phyloP scores from a whole-genome alignment of 2,329 filamentous ascomycete genomes.

The Botryotinia narcissicola region DNA sequence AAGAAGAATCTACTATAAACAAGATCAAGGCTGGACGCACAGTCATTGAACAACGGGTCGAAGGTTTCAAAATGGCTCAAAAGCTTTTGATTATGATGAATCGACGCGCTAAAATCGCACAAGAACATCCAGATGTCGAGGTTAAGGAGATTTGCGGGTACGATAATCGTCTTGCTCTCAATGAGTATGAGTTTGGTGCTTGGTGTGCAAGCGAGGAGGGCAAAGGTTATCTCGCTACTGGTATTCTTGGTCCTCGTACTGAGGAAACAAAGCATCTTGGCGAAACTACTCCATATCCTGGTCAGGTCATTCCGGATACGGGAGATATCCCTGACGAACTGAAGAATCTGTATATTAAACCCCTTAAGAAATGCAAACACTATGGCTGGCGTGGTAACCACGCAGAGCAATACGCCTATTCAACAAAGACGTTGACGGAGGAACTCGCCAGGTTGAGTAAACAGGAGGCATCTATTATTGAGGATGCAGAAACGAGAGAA shows the following conservation, averaged over 20 bases:
- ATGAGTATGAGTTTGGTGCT: slow-evolving; percentile 32
- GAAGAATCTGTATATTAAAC: slow-evolving; percentile 34
- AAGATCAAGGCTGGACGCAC: slow-evolving; percentile 28
- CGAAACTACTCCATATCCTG: slow-evolving; percentile 25
- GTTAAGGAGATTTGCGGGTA: slow-evolving; percentile 36
- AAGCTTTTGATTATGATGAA: slow-evolving; percentile 33
- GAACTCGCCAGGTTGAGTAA: slow-evolving; percentile 27
- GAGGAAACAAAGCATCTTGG: slow-evolving; percentile 29
- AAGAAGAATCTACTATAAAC: slow-evolving; percentile 31
- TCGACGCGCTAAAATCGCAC: slow-evolving; percentile 29
- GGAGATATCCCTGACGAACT: slow-evolving; percentile 26
- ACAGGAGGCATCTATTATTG: slow-evolving; percentile 31
- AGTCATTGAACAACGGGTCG: slow-evolving; percentile 26
- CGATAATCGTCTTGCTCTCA: slow-evolving; percentile 36
- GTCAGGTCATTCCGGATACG: slow-evolving; percentile 22
- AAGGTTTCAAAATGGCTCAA: slow-evolving; percentile 26
- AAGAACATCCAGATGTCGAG: slow-evolving; percentile 27
- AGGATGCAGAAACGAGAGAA: slow-evolving; percentile 36
- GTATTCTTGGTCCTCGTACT: slow-evolving; percentile 34
- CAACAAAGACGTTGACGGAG: slow-evolving; percentile 24
- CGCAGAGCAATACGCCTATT: slow-evolving; percentile 27
- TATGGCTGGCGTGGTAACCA: slow-evolving; percentile 32
- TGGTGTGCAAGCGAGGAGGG: slow-evolving; percentile 34
- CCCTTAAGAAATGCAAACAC: slow-evolving; percentile 33
- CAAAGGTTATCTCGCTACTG: slow-evolving; percentile 29